Evolutionary conservation across 345 rosid species (phyloP), one percentile per base, ranked within the genome.

Genomic region (Bretschneidera sinensis): DNA sequence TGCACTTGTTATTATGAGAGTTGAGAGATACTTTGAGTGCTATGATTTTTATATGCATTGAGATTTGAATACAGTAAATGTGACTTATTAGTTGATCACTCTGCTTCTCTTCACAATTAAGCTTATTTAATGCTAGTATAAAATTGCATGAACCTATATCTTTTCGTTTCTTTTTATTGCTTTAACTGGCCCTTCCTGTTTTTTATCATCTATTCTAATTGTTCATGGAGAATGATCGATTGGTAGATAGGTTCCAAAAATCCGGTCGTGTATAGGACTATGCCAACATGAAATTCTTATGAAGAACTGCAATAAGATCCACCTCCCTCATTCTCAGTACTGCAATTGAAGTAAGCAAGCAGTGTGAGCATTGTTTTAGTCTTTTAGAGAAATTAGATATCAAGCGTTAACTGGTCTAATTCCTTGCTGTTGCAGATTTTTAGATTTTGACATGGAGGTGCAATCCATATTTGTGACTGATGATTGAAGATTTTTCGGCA

Each of bases 21-120:
- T 31, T 52, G 22, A 54, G 24, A 39, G 10, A 60, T 54, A 51
- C 62, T 54, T 55, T 48, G n/a, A n/a, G 48, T 59, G 67, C 64
- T 65, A 51, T 59, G 59, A 57, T 56, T 67, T 53, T 60, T 19
- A n/a, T 35, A 56, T 33, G 54, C 51, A 48, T 45, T 67, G 61
- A 55, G 63, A 71, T 62, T 68, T 57, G 71, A 67, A 62, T 63
- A 68, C 35, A 24, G 57, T 49, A 53, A 47, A 70, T 73, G 53
- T 59, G 62, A 59, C 59, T 57, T 67, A 48, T 17, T 55, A 57
- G 60, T 58, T 60, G 53, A 52, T 48, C 17, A 15, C 45, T 61
- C 58, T 56, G 45, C 47, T 61, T 67, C 7, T 19, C 34, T 31
- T 28, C 24, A 18, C 51, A 35, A 34, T 57, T 55, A 51, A 53